A percentile compares a stretch with the other conserved stretches of the same genome.
phyloP scores from a whole-genome alignment of 352 stramenopile species.

The Pythium periplocum region DNA sequence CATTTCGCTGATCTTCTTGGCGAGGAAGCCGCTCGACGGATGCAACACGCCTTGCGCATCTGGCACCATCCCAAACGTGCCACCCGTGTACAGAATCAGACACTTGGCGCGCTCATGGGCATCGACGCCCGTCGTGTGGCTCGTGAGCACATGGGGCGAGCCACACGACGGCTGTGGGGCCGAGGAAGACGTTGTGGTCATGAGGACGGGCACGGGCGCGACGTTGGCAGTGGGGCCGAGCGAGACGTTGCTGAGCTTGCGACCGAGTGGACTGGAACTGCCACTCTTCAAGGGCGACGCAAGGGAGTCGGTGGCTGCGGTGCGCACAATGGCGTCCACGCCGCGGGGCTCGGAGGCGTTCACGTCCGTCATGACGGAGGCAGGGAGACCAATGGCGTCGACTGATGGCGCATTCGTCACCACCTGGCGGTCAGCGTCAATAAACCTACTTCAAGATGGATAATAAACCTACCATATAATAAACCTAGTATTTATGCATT shows the following conservation, averaged over 20 bases:
- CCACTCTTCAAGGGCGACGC: too few species aligned
- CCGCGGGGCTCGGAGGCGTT: conserved; percentile 5
- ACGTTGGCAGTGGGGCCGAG: conserved; percentile 14
- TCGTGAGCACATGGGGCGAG: conserved; percentile 7
- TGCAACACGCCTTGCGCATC: conserved; percentile 72
- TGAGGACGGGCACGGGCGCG: conserved; percentile 11
- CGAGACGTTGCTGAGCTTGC: conserved; percentile 12
- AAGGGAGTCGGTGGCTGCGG: conserved; percentile 1
- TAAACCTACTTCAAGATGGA: too few species aligned
- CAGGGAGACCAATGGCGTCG: too few species aligned
- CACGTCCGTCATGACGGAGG: too few species aligned
- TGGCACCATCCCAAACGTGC: conserved; percentile 89
- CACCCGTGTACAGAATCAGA: conserved; percentile 89
- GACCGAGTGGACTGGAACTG: conserved; percentile 1
- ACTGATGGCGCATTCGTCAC: too few species aligned
- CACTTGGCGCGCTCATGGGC: conserved; percentile 44
- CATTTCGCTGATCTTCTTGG: conserved; percentile 84
- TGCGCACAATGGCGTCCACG: conserved; percentile 11
- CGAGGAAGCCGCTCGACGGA: conserved; percentile 83
- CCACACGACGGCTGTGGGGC: conserved; percentile 3
- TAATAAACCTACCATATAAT: too few species aligned
- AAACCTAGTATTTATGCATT: too few species aligned
- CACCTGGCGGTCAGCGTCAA: too few species aligned
- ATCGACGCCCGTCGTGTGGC: conserved; percentile 4
- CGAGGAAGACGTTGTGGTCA: conserved; percentile 1